Evolutionary conservation across 2,329 filamentous ascomycete species (phyloP).

Genomic region (Grosmannia huntii): DNA sequence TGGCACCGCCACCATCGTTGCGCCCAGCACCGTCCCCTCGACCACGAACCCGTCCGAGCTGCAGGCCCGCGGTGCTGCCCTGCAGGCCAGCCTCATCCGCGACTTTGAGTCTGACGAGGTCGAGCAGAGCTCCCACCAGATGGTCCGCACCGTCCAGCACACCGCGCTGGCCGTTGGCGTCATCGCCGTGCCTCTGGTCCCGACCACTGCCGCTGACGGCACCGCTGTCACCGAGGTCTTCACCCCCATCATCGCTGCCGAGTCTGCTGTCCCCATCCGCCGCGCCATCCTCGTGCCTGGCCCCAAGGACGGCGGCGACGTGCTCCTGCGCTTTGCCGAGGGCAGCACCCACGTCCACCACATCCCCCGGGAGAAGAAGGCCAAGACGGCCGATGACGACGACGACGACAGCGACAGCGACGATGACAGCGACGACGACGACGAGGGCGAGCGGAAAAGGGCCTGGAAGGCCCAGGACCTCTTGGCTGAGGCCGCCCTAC

Average conservation of each 20-base stretch:
- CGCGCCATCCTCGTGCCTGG: slow-evolving; percentile 67
- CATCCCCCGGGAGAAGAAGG: slow-evolving; percentile 85
- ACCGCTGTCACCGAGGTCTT: slow-evolving; percentile 56
- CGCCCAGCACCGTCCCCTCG: slow-evolving; percentile 63
- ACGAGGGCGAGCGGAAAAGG: slow-evolving; percentile 79
- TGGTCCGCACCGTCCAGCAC: slow-evolving; percentile 89
- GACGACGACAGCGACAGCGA: slow-evolving; percentile 52
- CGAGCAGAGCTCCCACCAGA: slow-evolving; percentile 88
- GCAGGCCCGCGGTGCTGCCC: slow-evolving; percentile 75
- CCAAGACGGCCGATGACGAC: slow-evolving; percentile 48
- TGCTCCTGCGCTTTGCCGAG: slow-evolving; percentile 80
- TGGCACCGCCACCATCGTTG: slow-evolving; percentile 61
- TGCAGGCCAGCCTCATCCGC: slow-evolving; percentile 87
- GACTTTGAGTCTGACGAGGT: slow-evolving; percentile 92
- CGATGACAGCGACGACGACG: slow-evolving; percentile 59
- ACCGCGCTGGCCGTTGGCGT: slow-evolving; percentile 81
- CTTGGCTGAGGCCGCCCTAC: slow-evolving; percentile 76
- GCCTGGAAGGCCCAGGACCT: slow-evolving; percentile 77
- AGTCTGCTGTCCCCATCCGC: slow-evolving; percentile 83
- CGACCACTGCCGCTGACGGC: slow-evolving; percentile 44
- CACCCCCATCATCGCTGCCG: slow-evolving; percentile 65
- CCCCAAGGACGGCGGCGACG: slow-evolving; percentile 71
- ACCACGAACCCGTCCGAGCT: slow-evolving; percentile 93
- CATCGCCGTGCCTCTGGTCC: slow-evolving; percentile 44
- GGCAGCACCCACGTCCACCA: slow-evolving; percentile 52